These are phyloP conservation scores for Polychaeton citri DNA, from an alignment of 2,329 filamentous ascomycete species.

Conservation along the genomic window DNA sequence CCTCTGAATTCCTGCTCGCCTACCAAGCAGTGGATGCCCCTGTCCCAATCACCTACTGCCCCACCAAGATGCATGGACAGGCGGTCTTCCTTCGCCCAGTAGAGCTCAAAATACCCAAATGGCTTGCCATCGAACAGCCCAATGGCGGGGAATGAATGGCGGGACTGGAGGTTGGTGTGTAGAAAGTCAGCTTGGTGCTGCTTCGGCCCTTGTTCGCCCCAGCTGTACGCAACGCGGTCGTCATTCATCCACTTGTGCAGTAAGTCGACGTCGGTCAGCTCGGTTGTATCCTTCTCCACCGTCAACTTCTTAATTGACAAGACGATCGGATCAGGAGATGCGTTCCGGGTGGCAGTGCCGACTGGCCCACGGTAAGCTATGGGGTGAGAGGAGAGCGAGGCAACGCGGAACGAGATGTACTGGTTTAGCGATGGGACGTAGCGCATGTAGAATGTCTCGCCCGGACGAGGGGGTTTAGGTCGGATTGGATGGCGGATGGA, in stretches of 20 bases:
- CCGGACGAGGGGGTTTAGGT: constrained; percentile 78
- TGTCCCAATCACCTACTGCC: constrained; percentile 64
- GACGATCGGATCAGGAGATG: not conserved
- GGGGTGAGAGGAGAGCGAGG: constrained; percentile 52
- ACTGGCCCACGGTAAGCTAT: constrained; percentile 51
- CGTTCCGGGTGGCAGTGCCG: constrained; percentile 3
- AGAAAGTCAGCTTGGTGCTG: constrained; percentile 55
- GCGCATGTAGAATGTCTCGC: constrained; percentile 80
- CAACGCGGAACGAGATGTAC: constrained; percentile 80
- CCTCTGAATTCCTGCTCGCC: constrained; percentile 89
- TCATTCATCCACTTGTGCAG: constrained; percentile 82
- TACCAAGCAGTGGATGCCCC: constrained; percentile 77
- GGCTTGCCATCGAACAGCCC: constrained; percentile 90
- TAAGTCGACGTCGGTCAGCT: constrained; percentile 48
- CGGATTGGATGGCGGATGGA: constrained; percentile 73
- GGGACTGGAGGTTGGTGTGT: constrained; percentile 46
- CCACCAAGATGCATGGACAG: constrained; percentile 56
- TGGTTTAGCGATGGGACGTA: constrained; percentile 71
- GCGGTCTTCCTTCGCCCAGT: constrained; percentile 91
- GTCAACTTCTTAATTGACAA: constrained; percentile 3
- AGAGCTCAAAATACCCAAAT: constrained; percentile 95
- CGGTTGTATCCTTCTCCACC: constrained; percentile 6
- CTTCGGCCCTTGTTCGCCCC: constrained; percentile 53
- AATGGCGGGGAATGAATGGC: constrained; percentile 79
- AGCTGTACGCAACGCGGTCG: constrained; percentile 70